phyloP scores from a whole-genome alignment of 495 filamentous ascomycete genomes.

The Gamarada debralockiae region DNA sequence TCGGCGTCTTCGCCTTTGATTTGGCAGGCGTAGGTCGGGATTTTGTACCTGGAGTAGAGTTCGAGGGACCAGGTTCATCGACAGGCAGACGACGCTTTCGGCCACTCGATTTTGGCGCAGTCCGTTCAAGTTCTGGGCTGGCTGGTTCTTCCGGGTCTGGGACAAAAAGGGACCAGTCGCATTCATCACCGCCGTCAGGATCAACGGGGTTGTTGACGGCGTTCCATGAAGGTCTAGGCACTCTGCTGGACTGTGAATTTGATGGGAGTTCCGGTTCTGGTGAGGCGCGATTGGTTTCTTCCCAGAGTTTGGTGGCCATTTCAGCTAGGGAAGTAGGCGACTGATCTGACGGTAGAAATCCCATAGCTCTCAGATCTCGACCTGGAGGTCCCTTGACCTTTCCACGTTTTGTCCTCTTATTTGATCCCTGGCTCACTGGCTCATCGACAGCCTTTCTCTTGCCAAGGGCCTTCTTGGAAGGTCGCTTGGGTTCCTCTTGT shows the following conservation, averaged over 20 bases:
- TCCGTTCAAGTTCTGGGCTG: too few relatives aligned
- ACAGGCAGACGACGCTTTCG: conserved; percentile 18
- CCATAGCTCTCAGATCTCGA: background rate
- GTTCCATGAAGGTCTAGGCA: too few relatives aligned
- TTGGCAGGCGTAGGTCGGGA: background rate
- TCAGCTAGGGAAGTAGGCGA: conserved; percentile 12
- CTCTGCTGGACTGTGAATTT: background rate
- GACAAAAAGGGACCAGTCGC: background rate
- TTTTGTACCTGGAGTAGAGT: conserved; percentile 1
- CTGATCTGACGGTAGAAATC: background rate
- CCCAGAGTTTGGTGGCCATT: background rate
- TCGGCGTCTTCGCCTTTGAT: conserved; percentile 3
- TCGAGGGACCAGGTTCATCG: conserved; percentile 1
- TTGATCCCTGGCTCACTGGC: background rate
- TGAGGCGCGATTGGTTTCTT: background rate
- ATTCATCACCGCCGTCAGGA: background rate
- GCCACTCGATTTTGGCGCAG: background rate
- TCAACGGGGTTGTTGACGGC: too few relatives aligned
- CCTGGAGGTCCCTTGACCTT: conserved; percentile 4
- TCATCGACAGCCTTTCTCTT: conserved; percentile 20
- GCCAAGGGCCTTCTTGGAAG: conserved; percentile 19
- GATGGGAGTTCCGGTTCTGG: background rate
- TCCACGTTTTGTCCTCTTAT: conserved; percentile 9
- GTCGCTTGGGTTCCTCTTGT: background rate
- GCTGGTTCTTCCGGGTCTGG: too few relatives aligned